Percentiles rank a stretch among this genome's conserved stretches.
These are phyloP conservation scores for Coemansia sp. DNA, from an alignment of 192 early-diverging fungal genomes.

Conservation along the genomic window DNA sequence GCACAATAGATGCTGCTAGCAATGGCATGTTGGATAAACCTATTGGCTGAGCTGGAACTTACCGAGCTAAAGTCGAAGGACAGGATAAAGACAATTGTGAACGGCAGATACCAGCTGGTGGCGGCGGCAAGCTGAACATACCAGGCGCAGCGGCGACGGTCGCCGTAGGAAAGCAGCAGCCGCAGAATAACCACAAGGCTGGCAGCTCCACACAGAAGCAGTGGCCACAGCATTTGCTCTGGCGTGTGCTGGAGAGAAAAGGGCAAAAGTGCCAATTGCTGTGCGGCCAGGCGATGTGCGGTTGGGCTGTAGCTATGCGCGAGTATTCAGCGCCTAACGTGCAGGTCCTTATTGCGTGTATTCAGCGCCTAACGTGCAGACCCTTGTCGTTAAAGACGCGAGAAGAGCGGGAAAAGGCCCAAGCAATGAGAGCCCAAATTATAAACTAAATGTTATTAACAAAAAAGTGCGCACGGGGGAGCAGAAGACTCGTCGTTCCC, in stretches of 20 bases:
- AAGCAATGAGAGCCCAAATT: too few species aligned
- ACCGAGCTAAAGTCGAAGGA: slow-evolving; percentile 85
- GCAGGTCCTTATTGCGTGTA: too few species aligned
- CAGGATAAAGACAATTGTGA: slow-evolving; percentile 86
- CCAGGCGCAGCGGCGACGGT: slow-evolving; percentile 75
- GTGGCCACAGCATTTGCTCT: slow-evolving; percentile 36
- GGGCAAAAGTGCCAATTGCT: neutral
- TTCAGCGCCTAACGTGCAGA: too few species aligned
- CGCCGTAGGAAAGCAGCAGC: slow-evolving; percentile 77
- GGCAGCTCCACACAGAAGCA: slow-evolving; percentile 52
- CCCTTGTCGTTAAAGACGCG: too few species aligned
- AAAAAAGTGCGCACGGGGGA: too few species aligned
- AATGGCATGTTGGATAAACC: slow-evolving; percentile 1
- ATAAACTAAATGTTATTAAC: too few species aligned
- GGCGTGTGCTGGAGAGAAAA: neutral
- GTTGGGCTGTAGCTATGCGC: neutral
- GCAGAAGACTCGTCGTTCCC: too few species aligned
- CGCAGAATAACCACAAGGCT: slow-evolving; percentile 57
- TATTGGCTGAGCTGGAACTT: slow-evolving; percentile 11
- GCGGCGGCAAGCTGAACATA: slow-evolving; percentile 74
- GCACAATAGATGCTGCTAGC: neutral
- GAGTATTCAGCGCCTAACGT: neutral
- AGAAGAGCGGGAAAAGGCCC: too few species aligned
- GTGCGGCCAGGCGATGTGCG: slow-evolving; percentile 39
- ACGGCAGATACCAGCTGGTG: slow-evolving; percentile 87